Evolutionary conservation across 2,329 filamentous ascomycete species (phyloP), one percentile per base, ranked within the genome.

Genomic region (Clonostachys solani): DNA sequence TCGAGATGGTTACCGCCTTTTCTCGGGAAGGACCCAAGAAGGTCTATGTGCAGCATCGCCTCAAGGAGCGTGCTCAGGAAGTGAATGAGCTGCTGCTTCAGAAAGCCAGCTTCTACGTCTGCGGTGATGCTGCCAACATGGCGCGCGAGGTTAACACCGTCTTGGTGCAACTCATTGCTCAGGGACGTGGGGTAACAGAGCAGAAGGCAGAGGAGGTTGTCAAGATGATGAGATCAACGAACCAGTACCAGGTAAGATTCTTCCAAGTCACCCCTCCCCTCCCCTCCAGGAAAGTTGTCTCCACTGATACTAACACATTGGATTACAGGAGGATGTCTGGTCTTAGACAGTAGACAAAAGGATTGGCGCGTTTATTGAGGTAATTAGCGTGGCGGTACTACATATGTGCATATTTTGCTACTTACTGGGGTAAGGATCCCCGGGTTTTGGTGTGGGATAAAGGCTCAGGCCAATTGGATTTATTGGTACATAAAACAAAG

Each of bases 101-200:
- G 67, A 88, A 92, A 66, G 94, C 90, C 6, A 96, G 94, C 71
- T 92, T 99, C 67, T 99, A 99, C 66, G 92, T 99, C 49, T 99
- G 95, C 60, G 94, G 94, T 71, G 94, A 99, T 64, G 95, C 95
- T 1, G 89, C 94, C 48, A 92, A 96, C 73, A 96, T 96, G 92
- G 92, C 92, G 42, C 85, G 92, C 49, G 92, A 95, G 65, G 91
- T 96, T 60, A 96, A 95, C 65, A 77, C 85, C 19, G 83, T 90
- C n/a, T 77, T 99, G 40, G 86, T 79, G 23, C 85, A 95, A 64
- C 95, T 97, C 61, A 85, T 99, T 57, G 78, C 91, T 23, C 83
- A 92, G 63, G 81, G 95, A 66, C 82, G 94, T 46, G 87, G 87
- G 44, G 78, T 97, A 49, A 77, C 89, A 2, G 86, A 92, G 60